phyloP scores from a whole-genome alignment of 139 green algal species.

The Penium margaritaceum region DNA sequence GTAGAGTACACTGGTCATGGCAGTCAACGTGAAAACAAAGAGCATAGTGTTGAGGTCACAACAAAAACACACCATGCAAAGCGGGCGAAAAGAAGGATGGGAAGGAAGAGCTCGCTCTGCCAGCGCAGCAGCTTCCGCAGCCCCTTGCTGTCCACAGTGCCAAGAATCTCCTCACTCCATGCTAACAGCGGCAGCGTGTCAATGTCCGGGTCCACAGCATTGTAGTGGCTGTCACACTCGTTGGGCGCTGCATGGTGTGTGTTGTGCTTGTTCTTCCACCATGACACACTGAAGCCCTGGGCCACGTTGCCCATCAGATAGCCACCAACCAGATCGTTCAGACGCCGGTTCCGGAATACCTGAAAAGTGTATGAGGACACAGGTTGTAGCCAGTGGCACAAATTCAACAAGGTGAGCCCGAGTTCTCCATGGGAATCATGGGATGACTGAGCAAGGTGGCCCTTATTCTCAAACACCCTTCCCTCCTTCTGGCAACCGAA shows the following conservation, averaged over 20 bases:
- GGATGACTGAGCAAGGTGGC: not conserved
- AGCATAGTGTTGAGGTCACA: too few species aligned
- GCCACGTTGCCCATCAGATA: constrained; percentile 54
- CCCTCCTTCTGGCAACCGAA: too few species aligned
- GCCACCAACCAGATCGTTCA: constrained; percentile 54
- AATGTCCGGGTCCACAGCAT: constrained; percentile 66
- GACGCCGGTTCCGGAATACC: constrained; percentile 51
- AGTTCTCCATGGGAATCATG: not conserved
- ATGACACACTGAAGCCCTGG: constrained; percentile 57
- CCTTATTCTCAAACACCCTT: too few species aligned
- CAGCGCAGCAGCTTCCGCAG: constrained; percentile 36
- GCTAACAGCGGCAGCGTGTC: constrained; percentile 69
- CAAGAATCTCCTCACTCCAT: constrained; percentile 57
- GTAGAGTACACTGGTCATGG: too few species aligned
- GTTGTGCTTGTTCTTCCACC: constrained; percentile 76
- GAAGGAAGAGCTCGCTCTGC: constrained; percentile 62
- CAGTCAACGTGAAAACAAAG: too few species aligned
- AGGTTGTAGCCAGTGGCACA: too few species aligned
- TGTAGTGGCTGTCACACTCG: constrained; percentile 49
- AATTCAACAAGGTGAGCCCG: not conserved
- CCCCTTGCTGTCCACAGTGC: constrained; percentile 27
- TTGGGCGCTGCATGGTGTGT: constrained; percentile 65
- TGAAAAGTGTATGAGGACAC: too few species aligned
- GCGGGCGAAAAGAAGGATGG: constrained; percentile 59
- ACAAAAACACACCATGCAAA: constrained; percentile 57